Evolutionary conservation across 2,329 filamentous ascomycete genomes (phyloP).

Genomic region (Magnaporthiopsis rhizophila): DNA sequence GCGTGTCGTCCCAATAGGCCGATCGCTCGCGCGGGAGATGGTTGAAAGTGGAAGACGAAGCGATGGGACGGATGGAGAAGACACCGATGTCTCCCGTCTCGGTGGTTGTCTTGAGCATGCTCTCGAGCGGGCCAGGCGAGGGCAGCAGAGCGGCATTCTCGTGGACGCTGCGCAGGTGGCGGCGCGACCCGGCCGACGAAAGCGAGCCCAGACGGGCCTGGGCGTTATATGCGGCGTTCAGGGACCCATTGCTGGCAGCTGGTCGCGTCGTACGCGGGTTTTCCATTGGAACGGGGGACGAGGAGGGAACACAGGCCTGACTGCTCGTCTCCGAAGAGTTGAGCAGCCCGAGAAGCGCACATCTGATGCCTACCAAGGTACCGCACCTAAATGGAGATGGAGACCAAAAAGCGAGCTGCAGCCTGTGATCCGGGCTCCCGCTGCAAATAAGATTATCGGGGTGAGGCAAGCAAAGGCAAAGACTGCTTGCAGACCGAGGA

Average conservation of each 20-base stretch:
- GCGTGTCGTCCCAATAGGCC: constrained; percentile 21
- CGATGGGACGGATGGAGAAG: constrained; percentile 44
- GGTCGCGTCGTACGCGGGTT: constrained; percentile 19
- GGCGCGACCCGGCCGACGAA: constrained; percentile 8
- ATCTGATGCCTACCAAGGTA: background rate
- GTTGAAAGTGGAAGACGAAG: constrained; percentile 24
- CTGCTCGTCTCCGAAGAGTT: background rate
- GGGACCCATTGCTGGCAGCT: constrained; percentile 32
- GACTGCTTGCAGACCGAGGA: background rate
- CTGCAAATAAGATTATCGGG: constrained; percentile 8
- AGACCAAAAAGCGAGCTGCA: background rate
- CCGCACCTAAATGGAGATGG: background rate
- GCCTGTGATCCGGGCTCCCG: background rate
- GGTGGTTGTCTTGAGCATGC: constrained; percentile 58
- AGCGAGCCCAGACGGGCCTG: constrained; percentile 16
- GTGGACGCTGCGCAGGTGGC: constrained; percentile 32
- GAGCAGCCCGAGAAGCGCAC: background rate
- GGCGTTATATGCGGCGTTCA: constrained; percentile 24
- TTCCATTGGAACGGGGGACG: constrained; percentile 12
- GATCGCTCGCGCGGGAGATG: constrained; percentile 20
- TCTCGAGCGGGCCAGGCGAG: constrained; percentile 48
- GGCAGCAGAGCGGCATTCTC: constrained; percentile 34
- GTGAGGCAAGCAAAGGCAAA: constrained; percentile 13
- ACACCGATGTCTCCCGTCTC: constrained; percentile 58
- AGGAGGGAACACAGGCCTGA: background rate